Evolutionary conservation across 345 rosid species (phyloP), one percentile per base, ranked within the genome.

Genomic region (Boechera stricta): DNA sequence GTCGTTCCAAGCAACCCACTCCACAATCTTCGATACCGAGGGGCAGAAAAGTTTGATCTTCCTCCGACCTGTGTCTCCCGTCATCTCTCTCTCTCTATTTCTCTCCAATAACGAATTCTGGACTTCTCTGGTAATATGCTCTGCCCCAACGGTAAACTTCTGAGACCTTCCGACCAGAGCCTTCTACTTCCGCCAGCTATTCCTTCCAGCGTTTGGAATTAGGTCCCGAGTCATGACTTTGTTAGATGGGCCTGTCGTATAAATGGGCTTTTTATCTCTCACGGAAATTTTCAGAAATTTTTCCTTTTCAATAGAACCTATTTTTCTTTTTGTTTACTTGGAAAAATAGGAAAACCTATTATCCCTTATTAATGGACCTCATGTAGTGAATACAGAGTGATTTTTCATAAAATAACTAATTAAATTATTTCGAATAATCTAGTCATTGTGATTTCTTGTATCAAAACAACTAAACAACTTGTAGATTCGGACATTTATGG

Each of bases 31-130:
- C 13, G 89, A 82, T 9, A 77, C 73, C 5, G 86, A 83, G 1
- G 94, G 97, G 32, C 98, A 91, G 24, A 69, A 78, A 45, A 92
- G 90, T 74, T 69, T 87, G 78, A 95, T 75, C 36, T 71, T 84
- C 39, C 80, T 85, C 54, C 77, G 73, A 60, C 69, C 61, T n/a
- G 52, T 38, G 64, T 42, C 59, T 63, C 73, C 76, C 29, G 57
- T 52, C 82, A 78, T 57, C 33, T 24, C 69, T 72, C 38, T 61
- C 67, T 58, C 26, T 55, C 53, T 16, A 16, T 16, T 16, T 59
- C 58, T 73, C 63, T 73, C 55, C 69, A 24, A 52, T 9, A 35
- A 70, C 16, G 28, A 12, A 32, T 39, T 72, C 76, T 55, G 36
- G 60, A 33, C 36, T 12, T 32, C 58, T 59, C 73, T 66, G 24